Base-by-base conservation (phyloP, 2,329 filamentous ascomycete genomes). In the Exophiala xenobiotica region DNA sequence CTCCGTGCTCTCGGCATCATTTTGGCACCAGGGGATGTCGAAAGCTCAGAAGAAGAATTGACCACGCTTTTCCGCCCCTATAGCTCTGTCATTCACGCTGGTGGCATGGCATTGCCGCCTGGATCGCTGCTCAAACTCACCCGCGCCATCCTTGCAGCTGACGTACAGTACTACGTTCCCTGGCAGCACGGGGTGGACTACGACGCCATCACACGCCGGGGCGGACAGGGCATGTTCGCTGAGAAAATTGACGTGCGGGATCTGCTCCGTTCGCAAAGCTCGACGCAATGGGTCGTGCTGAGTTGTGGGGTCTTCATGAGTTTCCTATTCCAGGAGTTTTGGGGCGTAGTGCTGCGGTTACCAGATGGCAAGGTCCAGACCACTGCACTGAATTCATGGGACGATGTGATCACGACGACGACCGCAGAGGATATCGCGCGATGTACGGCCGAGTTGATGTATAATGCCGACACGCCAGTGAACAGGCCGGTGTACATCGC, bases 131-230 rank as follows among this genome's bases (percentile, higher is more conserved):
- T 74, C 1, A 85, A 85, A 59, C 68, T 88, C 14, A 68, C 78
- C 0, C 62, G 71, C 8, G 83, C 84, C 0, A 78, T 76, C 0
- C 66, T 88, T 0, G 64, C 67, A 8, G 81, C 78, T 0, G 66
- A 70, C 0, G 74, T 78, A 0, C 58, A 67, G 11, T 70, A 78
- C 0, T 88, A 78, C 62, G 75, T 88, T 14, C 85, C 86, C 0
- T 89, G 86, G 86, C 85, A 89, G 65, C 88, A 84, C 64, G 86
- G 86, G 1, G 79, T 87, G 19, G 82, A 89, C 63, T 89, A 88
- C 67, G 84, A 88, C 50, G 64, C 71, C 22, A 80, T 87, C 12
- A 65, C 70, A 0, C 78, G 78, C 0, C 80, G 78, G 20, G 71
- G 78, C 37, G 83, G 87, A 65, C 78, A 82, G 26, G 58, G 58